These are phyloP conservation scores for Diaporthe vaccinii DNA, from an alignment of 2,329 filamentous ascomycete species.

Conservation along the genomic window DNA sequence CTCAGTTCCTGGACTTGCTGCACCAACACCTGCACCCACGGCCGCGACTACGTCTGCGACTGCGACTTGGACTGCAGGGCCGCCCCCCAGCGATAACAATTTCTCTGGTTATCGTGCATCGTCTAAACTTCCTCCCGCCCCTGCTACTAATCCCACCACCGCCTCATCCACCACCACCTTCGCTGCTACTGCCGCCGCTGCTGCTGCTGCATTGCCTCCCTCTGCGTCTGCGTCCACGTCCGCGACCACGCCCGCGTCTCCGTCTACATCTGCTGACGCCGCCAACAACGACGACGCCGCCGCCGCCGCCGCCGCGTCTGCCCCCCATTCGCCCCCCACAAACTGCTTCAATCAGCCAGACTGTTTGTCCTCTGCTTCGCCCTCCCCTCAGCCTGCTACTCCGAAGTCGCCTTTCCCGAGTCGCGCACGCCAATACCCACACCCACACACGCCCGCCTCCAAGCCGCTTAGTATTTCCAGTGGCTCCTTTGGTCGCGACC, in stretches of 20 bases:
- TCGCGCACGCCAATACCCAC: constrained; percentile 39
- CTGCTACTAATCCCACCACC: constrained; percentile 33
- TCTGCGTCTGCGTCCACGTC: neutral
- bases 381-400: constrained; percentile 61
- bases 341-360: constrained; percentile 50
- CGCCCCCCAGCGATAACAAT: constrained; percentile 41
- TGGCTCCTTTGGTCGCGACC: constrained; percentile 43
- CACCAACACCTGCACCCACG: constrained; percentile 23
- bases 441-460: constrained; percentile 45
- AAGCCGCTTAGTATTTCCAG: constrained; percentile 44
- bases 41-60: constrained; percentile 18
- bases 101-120: constrained; percentile 42
- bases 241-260: neutral
- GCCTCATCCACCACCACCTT: constrained; percentile 39
- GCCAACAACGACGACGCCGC: constrained; percentile 17
- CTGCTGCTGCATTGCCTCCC: neutral
- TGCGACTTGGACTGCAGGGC: constrained; percentile 26
- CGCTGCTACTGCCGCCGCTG: constrained; percentile 43
- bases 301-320: constrained; percentile 43
- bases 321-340: constrained; percentile 45
- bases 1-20: constrained; percentile 35
- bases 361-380: constrained; percentile 54
- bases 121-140: constrained; percentile 32
- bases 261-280: constrained; percentile 49
- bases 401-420: constrained; percentile 52